Conservation (phyloP, 306 rosid species). For the Geum urbanum region DNA sequence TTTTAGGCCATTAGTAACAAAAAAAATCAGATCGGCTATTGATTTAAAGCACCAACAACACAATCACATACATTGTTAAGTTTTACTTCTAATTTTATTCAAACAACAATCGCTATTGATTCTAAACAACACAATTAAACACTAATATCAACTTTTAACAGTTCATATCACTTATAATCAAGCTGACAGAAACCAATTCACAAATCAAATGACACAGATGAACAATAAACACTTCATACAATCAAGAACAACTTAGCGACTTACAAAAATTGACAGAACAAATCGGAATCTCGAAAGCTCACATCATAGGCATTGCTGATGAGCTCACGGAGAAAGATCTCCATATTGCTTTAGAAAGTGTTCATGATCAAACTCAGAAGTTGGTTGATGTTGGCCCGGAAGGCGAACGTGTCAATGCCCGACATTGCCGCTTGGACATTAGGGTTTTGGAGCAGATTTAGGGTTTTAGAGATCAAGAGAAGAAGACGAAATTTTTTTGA, state of each 20-base stretch:
- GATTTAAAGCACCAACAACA: background rate
- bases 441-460: conserved; percentile 17
- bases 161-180: background rate
- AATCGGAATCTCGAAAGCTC: background rate
- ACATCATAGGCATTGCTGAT: conserved; percentile 79
- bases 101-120: too few relatives aligned
- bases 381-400: conserved; percentile 95
- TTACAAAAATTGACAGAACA: too few relatives aligned
- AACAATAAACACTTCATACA: background rate
- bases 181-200: background rate
- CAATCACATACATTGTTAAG: background rate
- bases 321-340: conserved; percentile 83
- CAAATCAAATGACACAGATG: background rate
- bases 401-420: conserved; percentile 72
- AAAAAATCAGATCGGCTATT: background rate
- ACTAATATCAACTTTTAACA: background rate
- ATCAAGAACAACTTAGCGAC: background rate
- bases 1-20: background rate
- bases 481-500: background rate
- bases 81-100: too few relatives aligned
- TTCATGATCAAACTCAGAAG: conserved; percentile 81
- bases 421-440: conserved; percentile 32
- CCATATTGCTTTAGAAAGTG: conserved; percentile 90
- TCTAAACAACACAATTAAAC: background rate
- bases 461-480: conserved; percentile 2